Conservation (phyloP, 1,139 yeast species). For the Kluyveromyces sp. region DNA sequence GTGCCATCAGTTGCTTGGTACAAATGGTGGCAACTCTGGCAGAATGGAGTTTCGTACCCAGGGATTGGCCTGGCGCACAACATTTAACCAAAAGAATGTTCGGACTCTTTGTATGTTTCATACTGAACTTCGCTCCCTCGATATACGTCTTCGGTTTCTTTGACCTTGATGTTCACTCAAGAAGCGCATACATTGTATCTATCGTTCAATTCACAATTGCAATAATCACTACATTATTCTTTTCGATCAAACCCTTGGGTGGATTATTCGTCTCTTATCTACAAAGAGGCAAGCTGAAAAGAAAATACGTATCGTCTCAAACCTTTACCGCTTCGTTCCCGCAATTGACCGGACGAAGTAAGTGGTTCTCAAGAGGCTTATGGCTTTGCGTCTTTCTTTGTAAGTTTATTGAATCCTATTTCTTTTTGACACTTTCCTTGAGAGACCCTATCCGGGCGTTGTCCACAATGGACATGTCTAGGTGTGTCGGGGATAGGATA, state of each 20-base stretch:
- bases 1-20: constrained; percentile 58
- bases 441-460: constrained; percentile 73
- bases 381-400: constrained; percentile 68
- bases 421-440: constrained; percentile 68
- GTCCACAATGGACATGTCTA: constrained; percentile 47
- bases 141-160: constrained; percentile 50
- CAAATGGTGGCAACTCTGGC: constrained; percentile 55
- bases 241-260: constrained; percentile 56
- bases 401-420: constrained; percentile 73
- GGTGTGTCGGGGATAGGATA: constrained; percentile 55
- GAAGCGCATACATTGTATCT: constrained; percentile 45
- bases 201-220: constrained; percentile 56
- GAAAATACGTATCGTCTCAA: constrained; percentile 38
- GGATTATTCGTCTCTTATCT: constrained; percentile 41
- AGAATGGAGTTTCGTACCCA: constrained; percentile 62
- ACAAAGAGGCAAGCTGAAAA: constrained; percentile 29
- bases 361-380: constrained; percentile 50
- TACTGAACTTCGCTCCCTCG: constrained; percentile 54
- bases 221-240: constrained; percentile 50
- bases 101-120: constrained; percentile 38
- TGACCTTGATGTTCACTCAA: constrained; percentile 46
- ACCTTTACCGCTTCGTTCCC: constrained; percentile 54
- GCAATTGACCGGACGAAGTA: constrained; percentile 42
- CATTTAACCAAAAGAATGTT: constrained; percentile 41
- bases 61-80: constrained; percentile 62